These are phyloP conservation scores for Endocalyx cinctus DNA, from an alignment of 2,329 filamentous ascomycete genomes.

Conservation along the genomic window DNA sequence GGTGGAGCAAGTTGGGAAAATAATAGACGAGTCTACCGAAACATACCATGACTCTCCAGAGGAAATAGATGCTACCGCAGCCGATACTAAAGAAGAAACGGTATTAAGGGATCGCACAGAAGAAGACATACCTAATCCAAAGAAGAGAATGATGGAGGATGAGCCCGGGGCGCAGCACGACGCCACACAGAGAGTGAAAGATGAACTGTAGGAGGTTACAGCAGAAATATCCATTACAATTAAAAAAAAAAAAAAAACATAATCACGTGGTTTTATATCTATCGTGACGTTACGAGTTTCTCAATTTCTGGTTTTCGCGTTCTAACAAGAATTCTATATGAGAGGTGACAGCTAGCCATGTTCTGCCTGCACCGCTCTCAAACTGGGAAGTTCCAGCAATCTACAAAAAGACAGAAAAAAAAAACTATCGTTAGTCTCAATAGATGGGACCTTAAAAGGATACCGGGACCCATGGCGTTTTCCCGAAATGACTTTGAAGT, in stretches of 20 bases:
- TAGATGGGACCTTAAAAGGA: no score
- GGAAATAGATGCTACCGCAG: slow-evolving; percentile 1
- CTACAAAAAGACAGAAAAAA: no score
- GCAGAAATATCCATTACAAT: not conserved
- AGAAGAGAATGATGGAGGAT: slow-evolving; percentile 26
- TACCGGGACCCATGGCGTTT: no score
- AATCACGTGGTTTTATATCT: no score
- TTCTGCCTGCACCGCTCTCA: no score
- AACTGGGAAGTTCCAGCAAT: no score
- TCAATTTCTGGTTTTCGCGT: not conserved
- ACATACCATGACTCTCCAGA: slow-evolving; percentile 8
- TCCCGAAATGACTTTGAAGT: no score
- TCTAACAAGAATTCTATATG: not conserved
- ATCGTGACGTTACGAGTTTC: not conserved
- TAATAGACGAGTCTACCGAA: slow-evolving; percentile 36
- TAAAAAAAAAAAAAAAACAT: not conserved
- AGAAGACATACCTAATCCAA: slow-evolving; percentile 20
- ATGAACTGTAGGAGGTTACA: slow-evolving; percentile 32
- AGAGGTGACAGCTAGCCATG: no score
- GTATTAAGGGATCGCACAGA: slow-evolving; percentile 27
- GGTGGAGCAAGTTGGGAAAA: slow-evolving; percentile 50
- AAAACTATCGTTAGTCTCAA: no score
- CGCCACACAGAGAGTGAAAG: slow-evolving; percentile 28
- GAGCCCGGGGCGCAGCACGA: slow-evolving; percentile 13
- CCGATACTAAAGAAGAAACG: slow-evolving; percentile 18